Conservation (phyloP, 2,329 filamentous ascomycete genomes). For the Botrytis fragariae region DNA sequence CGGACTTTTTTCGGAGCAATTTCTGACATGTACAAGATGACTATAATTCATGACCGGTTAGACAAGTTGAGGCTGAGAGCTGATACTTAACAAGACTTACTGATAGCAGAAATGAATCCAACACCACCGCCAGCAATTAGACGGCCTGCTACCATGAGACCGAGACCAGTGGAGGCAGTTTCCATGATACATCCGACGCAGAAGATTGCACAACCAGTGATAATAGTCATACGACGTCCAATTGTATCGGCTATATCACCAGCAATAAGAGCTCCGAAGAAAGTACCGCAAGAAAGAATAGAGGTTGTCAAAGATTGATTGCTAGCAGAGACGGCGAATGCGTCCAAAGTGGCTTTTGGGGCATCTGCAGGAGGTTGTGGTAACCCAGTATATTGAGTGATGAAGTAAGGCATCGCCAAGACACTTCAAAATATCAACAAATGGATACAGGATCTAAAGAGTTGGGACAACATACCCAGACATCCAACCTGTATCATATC, state of each 20-base stretch:
- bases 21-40: conserved; percentile 74
- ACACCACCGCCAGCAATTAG: conserved; percentile 74
- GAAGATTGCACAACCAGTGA: conserved; percentile 62
- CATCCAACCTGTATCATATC: conserved; percentile 76
- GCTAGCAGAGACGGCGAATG: conserved; percentile 43
- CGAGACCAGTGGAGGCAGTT: conserved; percentile 53
- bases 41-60: conserved; percentile 45
- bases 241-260: conserved; percentile 74
- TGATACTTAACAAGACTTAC: conserved; percentile 31
- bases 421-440: conserved; percentile 14
- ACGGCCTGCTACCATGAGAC: conserved; percentile 56
- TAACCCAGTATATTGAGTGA: conserved; percentile 28
- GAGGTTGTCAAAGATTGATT: conserved; percentile 60
- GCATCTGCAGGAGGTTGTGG: conserved; percentile 7
- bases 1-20: conserved; percentile 67
- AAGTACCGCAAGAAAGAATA: conserved; percentile 74
- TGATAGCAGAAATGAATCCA: conserved; percentile 75
- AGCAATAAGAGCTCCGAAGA: conserved; percentile 75
- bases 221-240: conserved; percentile 70
- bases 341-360: conserved; percentile 13
- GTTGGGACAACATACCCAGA: conserved; percentile 9
- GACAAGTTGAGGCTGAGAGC: conserved; percentile 62
- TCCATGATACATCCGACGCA: conserved; percentile 64
- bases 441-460: not conserved
- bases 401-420: conserved; percentile 30